Base-by-base conservation (phyloP, 2,329 filamentous ascomycete genomes). In the Alternaria dauci region DNA sequence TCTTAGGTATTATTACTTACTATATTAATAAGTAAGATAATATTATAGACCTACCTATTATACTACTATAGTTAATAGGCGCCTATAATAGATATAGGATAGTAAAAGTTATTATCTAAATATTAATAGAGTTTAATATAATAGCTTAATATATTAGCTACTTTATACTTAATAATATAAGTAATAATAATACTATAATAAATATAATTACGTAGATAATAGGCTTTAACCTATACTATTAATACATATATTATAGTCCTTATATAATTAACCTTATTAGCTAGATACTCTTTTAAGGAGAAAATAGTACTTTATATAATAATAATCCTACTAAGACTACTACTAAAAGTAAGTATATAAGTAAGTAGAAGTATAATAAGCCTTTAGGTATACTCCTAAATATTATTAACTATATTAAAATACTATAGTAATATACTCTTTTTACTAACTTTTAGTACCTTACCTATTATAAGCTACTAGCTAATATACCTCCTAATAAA, bases 251-350 rank as follows among this genome's bases (percentile, higher is more conserved):
- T 28, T 62, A 50, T 30, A 28, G 59, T 25, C 39, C 55, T 46
- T 23, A 62, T 38, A 62, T 43, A 11, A 36, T 61, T n/a, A 61
- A 61, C 36, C 59, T 61, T 26, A 55, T 58, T 18, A 38, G 59
- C 18, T 51, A 55, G 18, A 44, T 18, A 6, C 34, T 55, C 14
- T 38, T 61, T 16, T 53, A 8, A 26, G 55, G 46, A 6, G 16
- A 38, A 8, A 38, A 38, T 7, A 8, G 12, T 6, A 2, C 5
- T 5, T n/a, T 16, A 6, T 38, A 38, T 7, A 4, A 38, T 7
- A 38, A 38, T 8, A 7, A n/a, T 8, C 1, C 16, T 4, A 16
- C 16, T n/a, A 7, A 38, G 36, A 8, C n/a, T 38, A 18, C 6
- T 3, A 7, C 2, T 18, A 8, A 38, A 4, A 9, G 16, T 6